A percentile compares a stretch with the other conserved stretches of the same genome.
These are phyloP conservation scores for Verticillium zaregamsianum DNA, from an alignment of 2,329 filamentous ascomycete species.

Conservation along the genomic window DNA sequence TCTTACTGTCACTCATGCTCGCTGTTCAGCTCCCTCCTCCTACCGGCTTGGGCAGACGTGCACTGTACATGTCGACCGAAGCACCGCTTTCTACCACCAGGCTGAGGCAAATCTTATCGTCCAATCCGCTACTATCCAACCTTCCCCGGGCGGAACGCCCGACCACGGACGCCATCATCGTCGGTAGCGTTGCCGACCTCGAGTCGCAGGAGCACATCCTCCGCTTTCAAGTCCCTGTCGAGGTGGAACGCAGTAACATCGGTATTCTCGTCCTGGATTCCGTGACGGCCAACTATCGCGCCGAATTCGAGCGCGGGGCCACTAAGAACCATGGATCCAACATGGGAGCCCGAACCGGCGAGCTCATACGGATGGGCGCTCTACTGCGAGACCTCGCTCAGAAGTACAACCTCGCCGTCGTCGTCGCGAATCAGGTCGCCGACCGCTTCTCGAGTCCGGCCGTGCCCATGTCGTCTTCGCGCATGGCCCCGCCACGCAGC, in stretches of 20 bases:
- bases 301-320: constrained; percentile 68
- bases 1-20: constrained; percentile 80
- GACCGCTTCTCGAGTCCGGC: constrained; percentile 63
- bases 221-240: constrained; percentile 84
- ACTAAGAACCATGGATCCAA: constrained; percentile 42
- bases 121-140: constrained; percentile 55
- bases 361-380: constrained; percentile 73
- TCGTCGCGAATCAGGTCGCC: constrained; percentile 92
- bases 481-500: constrained; percentile 13
- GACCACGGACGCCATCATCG: constrained; percentile 72
- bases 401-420: constrained; percentile 72
- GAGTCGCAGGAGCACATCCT: constrained; percentile 96
- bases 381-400: constrained; percentile 73
- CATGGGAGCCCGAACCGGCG: constrained; percentile 71
- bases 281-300: constrained; percentile 91
- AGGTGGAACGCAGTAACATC: constrained; percentile 69
- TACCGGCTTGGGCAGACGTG: constrained; percentile 64
- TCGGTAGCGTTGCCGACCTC: constrained; percentile 80
- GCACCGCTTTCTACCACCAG: constrained; percentile 77
- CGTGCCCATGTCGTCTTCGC: constrained; percentile 14
- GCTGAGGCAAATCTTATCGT: constrained; percentile 70
- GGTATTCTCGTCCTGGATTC: constrained; percentile 86
- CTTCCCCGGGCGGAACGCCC: constrained; percentile 33
- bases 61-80: constrained; percentile 93
- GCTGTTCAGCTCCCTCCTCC: constrained; percentile 77